Percentiles rank a stretch among this genome's conserved stretches.
Conservation (phyloP, 345 rosid genomes). For the Erucastrum elatum region DNA sequence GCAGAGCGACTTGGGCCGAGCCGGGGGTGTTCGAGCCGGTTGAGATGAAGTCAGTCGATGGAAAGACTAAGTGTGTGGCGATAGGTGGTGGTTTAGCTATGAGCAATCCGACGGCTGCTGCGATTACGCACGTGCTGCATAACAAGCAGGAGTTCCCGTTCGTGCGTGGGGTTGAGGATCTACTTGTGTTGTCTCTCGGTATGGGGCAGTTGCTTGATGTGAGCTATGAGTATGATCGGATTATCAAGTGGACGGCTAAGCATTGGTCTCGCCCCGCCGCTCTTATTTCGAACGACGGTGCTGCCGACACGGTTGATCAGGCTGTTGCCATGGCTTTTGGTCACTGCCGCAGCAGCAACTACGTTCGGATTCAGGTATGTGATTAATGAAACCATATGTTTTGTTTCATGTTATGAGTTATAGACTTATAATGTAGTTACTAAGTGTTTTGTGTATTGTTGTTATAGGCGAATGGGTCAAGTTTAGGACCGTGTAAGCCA, state of each 20-base stretch:
- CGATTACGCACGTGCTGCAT: constrained; percentile 93
- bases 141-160: constrained; percentile 97
- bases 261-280: constrained; percentile 92
- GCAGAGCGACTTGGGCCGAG: constrained; percentile 91
- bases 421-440: neutral
- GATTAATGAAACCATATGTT: neutral
- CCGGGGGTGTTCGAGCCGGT: constrained; percentile 77
- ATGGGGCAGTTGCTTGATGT: constrained; percentile 78
- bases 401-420: neutral
- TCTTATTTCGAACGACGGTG: constrained; percentile 76
- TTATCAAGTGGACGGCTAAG: constrained; percentile 74
- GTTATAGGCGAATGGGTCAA: constrained; percentile 83
- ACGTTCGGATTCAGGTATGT: constrained; percentile 86
- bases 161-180: constrained; percentile 93
- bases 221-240: constrained; percentile 68
- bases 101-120: constrained; percentile 92
- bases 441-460: constrained; percentile 3
- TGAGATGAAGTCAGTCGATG: constrained; percentile 66
- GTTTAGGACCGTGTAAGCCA: constrained; percentile 59
- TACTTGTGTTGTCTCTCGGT: constrained; percentile 78
- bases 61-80: constrained; percentile 76
- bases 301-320: constrained; percentile 91
- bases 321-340: constrained; percentile 95
- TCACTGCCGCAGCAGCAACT: constrained; percentile 69
- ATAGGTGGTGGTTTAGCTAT: constrained; percentile 84